A percentile compares a stretch with the other conserved stretches of the same genome.
Evolutionary conservation across 208 protist genomes (phyloP).

Genomic region (Sergeia podlipaevii): DNA sequence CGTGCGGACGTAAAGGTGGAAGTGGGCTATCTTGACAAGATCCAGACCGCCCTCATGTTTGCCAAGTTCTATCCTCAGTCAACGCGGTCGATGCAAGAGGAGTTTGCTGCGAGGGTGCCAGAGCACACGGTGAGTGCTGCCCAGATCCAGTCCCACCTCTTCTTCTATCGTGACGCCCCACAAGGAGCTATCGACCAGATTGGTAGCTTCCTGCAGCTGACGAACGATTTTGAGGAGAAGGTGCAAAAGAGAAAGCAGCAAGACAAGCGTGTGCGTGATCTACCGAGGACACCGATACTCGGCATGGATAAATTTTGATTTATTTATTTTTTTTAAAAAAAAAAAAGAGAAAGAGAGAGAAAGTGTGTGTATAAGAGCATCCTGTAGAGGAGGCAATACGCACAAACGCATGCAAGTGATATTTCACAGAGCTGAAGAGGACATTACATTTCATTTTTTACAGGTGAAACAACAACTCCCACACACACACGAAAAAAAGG

Average conservation of each 20-base stretch:
- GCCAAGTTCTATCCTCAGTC: slow-evolving; percentile 78
- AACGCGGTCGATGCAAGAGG: slow-evolving; percentile 17
- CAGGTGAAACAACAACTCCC: too few species aligned
- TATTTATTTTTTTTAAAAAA: slow-evolving; percentile 11
- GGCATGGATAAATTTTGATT: slow-evolving; percentile 5
- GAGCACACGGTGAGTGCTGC: slow-evolving; percentile 71
- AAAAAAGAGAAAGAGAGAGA: too few species aligned
- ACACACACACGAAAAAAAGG: too few species aligned
- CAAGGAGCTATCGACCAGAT: slow-evolving; percentile 37
- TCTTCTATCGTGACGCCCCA: slow-evolving; percentile 83
- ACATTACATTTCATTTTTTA: too few species aligned
- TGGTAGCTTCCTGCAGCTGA: slow-evolving; percentile 33
- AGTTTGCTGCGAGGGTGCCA: slow-evolving; percentile 39
- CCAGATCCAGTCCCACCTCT: slow-evolving; percentile 93
- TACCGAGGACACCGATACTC: slow-evolving; percentile 25
- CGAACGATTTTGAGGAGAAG: slow-evolving; percentile 43
- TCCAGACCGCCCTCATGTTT: slow-evolving; percentile 84
- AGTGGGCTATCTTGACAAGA: slow-evolving; percentile 58
- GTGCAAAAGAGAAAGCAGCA: slow-evolving; percentile 40
- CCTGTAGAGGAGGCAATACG: too few species aligned
- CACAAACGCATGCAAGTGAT: too few species aligned
- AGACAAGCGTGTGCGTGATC: slow-evolving; percentile 13
- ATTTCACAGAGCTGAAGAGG: too few species aligned
- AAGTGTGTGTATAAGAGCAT: too few species aligned
- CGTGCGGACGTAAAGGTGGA: slow-evolving; percentile 92